Conservation (phyloP, 2,329 filamentous ascomycete genomes). For the Leptosphaerulina australis region DNA sequence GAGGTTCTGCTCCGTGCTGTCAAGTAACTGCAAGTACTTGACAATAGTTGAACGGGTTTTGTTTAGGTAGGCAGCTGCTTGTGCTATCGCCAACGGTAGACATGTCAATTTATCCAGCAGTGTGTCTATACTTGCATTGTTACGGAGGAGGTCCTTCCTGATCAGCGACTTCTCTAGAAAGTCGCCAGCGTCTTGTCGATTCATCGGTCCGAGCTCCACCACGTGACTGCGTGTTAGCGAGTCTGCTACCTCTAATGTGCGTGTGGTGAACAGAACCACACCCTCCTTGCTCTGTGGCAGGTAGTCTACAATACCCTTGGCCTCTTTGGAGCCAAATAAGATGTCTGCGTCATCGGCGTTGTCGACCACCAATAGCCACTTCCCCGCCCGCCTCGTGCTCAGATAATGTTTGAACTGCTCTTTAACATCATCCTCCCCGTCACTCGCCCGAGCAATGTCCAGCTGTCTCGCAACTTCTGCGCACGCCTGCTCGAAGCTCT, state of each 20-base stretch:
- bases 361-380: constrained; percentile 22
- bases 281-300: constrained; percentile 17
- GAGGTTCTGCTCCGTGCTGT: constrained; percentile 40
- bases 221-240: constrained; percentile 17
- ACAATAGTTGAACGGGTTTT: constrained; percentile 24
- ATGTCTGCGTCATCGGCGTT: constrained; percentile 19
- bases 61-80: constrained; percentile 49
- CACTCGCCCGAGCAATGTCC: constrained; percentile 11
- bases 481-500: constrained; percentile 27
- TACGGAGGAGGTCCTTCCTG: background rate
- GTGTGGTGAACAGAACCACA: constrained; percentile 14
- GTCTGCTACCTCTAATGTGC: constrained; percentile 12
- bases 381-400: constrained; percentile 19
- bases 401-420: constrained; percentile 29
- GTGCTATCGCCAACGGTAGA: constrained; percentile 52
- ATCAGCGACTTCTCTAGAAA: constrained; percentile 6
- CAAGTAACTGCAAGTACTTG: constrained; percentile 47
- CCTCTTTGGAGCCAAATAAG: constrained; percentile 13
- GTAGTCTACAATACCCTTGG: constrained; percentile 18
- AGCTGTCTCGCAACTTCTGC: constrained; percentile 16
- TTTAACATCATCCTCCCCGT: constrained; percentile 19
- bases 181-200: constrained; percentile 1
- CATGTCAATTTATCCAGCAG: constrained; percentile 40
- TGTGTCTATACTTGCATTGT: background rate
- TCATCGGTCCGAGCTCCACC: constrained; percentile 15